Percentiles rank a stretch among this genome's conserved stretches.
phyloP scores from a whole-genome alignment of 1,139 yeast genomes.

The Pichia sp. region DNA sequence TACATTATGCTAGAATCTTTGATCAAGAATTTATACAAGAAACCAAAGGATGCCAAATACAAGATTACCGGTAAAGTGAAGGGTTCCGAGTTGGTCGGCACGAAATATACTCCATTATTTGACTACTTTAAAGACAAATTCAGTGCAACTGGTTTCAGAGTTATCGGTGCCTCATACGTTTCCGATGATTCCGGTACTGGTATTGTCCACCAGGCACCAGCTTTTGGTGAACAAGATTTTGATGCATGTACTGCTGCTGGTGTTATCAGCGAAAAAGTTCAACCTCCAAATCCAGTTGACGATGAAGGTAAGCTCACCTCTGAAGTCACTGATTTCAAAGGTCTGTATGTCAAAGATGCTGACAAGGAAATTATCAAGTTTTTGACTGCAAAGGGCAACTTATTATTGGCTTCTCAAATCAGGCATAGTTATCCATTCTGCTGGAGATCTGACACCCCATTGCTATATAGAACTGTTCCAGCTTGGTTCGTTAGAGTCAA shows the following conservation, averaged over 20 bases:
- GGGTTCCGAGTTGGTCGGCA: constrained; percentile 78
- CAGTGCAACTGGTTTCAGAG: constrained; percentile 74
- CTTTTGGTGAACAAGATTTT: constrained; percentile 99
- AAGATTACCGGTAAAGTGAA: constrained; percentile 72
- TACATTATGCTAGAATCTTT: constrained; percentile 81
- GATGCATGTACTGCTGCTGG: constrained; percentile 73
- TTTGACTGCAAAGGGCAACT: constrained; percentile 71
- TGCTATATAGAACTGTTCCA: constrained; percentile 92
- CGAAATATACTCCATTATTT: constrained; percentile 77
- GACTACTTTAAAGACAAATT: constrained; percentile 73
- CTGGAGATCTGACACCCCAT: constrained; percentile 99
- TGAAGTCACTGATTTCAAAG: constrained; percentile 71
- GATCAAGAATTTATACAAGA: constrained; percentile 80
- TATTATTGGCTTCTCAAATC: constrained; percentile 75
- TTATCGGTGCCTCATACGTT: constrained; percentile 78
- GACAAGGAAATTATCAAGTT: constrained; percentile 85
- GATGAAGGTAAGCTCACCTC: constrained; percentile 80
- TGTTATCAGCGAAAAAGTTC: constrained; percentile 59
- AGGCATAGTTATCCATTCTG: constrained; percentile 98
- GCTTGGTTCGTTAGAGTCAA: constrained; percentile 96
- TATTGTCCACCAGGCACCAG: constrained; percentile 97
- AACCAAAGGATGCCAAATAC: constrained; percentile 86
- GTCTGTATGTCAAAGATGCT: constrained; percentile 91
- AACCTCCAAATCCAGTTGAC: constrained; percentile 92
- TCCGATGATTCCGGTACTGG: constrained; percentile 97